phyloP scores from a whole-genome alignment of 306 rosid species.

The Mimosa pudica region DNA sequence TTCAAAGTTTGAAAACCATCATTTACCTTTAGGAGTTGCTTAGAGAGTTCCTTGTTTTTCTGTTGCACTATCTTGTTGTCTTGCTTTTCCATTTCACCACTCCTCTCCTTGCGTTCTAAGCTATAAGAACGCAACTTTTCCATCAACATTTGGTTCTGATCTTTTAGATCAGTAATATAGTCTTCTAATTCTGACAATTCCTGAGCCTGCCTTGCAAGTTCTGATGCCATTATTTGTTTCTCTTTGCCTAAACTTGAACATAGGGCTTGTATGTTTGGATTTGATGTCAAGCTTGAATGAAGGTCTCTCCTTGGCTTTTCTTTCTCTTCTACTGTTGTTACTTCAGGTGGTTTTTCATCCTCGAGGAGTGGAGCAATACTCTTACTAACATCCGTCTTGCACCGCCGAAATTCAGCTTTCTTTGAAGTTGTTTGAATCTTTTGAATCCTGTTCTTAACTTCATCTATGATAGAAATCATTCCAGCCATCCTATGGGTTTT shows the following conservation, averaged over 20 bases:
- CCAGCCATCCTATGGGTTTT: constrained; percentile 76
- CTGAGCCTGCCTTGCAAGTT: constrained; percentile 81
- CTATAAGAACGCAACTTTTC: constrained; percentile 57
- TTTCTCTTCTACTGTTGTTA: constrained; percentile 70
- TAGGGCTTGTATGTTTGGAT: constrained; percentile 84
- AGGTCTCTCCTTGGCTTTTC: constrained; percentile 75
- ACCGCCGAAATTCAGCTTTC: constrained; percentile 70
- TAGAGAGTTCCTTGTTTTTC: constrained; percentile 62
- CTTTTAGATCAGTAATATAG: constrained; percentile 61
- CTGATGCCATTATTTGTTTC: constrained; percentile 87
- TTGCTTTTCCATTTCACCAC: constrained; percentile 45
- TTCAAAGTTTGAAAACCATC: constrained; percentile 69
- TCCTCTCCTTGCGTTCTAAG: constrained; percentile 50
- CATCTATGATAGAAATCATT: constrained; percentile 73
- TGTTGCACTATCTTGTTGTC: constrained; percentile 60
- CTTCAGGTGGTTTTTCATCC: constrained; percentile 56
- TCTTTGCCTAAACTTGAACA: constrained; percentile 94
- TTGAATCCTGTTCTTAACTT: constrained; percentile 64
- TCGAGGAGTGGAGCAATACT: constrained; percentile 51
- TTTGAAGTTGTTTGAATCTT: constrained; percentile 47
- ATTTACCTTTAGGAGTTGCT: constrained; percentile 71
- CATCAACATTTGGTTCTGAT: constrained; percentile 71
- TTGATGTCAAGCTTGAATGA: constrained; percentile 62
- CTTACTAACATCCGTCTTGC: constrained; percentile 69
- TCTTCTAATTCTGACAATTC: constrained; percentile 76